phyloP scores from a whole-genome alignment of 2,329 filamentous ascomycete genomes.

The Colletotrichum godetiae region DNA sequence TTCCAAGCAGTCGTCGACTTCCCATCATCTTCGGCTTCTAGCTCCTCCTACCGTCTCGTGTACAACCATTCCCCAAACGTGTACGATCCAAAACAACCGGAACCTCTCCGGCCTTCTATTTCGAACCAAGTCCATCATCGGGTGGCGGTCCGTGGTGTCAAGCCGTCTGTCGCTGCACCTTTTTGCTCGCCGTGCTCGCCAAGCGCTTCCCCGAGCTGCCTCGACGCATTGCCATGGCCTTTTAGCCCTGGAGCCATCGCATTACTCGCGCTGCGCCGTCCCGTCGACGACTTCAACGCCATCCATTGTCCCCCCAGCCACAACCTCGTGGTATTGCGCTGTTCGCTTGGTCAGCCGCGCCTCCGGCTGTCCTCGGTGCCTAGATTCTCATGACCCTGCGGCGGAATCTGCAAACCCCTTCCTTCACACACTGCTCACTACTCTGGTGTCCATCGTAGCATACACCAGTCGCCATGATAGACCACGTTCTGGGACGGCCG shows the following conservation, averaged over 20 bases:
- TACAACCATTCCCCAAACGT: background rate
- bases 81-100: background rate
- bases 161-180: background rate
- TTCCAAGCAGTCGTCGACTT: background rate
- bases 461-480: conserved; percentile 63
- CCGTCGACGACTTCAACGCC: conserved; percentile 24
- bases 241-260: conserved; percentile 21
- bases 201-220: conserved; percentile 17
- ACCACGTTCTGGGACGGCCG: conserved; percentile 92
- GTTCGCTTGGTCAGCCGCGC: conserved; percentile 24
- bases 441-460: background rate
- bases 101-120: background rate
- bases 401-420: conserved; percentile 4
- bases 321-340: conserved; percentile 21
- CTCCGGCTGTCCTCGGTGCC: conserved; percentile 6
- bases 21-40: background rate
- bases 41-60: background rate
- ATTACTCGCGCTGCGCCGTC: conserved; percentile 35
- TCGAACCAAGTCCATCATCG: conserved; percentile 8
- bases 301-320: conserved; percentile 20
- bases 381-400: conserved; percentile 1
- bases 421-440: background rate
- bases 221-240: conserved; percentile 18
- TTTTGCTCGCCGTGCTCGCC: background rate
- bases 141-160: conserved; percentile 25